A percentile compares a stretch with the other conserved stretches of the same genome.
Conservation (phyloP, 306 rosid genomes). For the Mucuna pruriens region DNA sequence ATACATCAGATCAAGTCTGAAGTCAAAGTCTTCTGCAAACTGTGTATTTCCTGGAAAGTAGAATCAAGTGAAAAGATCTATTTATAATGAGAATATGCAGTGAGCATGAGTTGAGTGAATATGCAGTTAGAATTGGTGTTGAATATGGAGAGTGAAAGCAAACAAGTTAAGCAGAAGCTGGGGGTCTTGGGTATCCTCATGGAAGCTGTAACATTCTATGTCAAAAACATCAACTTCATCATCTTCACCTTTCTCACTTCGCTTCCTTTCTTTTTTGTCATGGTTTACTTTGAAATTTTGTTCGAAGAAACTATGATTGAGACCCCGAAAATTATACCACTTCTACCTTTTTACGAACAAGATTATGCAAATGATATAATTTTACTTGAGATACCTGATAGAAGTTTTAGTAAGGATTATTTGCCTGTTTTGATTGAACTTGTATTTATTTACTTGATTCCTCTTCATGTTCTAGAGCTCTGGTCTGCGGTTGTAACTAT, state of each 20-base stretch:
- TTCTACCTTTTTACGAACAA: not conserved
- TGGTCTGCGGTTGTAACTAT: constrained; percentile 37
- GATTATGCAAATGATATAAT: too few relatives aligned
- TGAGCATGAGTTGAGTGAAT: not conserved
- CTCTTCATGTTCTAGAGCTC: constrained; percentile 52
- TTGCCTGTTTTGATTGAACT: constrained; percentile 43
- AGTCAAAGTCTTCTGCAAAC: constrained; percentile 34
- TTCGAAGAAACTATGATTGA: constrained; percentile 47
- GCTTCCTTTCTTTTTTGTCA: constrained; percentile 57
- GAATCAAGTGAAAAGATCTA: not conserved
- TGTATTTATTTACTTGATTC: constrained; percentile 44
- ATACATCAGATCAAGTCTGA: not conserved
- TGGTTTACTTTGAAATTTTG: constrained; percentile 48
- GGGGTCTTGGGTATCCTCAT: constrained; percentile 49
- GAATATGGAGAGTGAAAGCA: constrained; percentile 43
- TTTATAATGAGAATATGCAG: not conserved
- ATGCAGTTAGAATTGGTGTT: not conserved
- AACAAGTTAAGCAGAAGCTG: constrained; percentile 43
- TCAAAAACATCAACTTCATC: constrained; percentile 57
- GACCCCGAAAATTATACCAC: constrained; percentile 34
- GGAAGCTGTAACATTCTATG: constrained; percentile 48
- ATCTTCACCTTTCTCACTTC: constrained; percentile 54
- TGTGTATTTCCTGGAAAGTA: constrained; percentile 22
- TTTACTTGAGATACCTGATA: too few relatives aligned
- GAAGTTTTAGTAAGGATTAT: constrained; percentile 34